A percentile compares a stretch with the other conserved stretches of the same genome.
Conservation (phyloP, 2,329 filamentous ascomycete species). For the Fusarium sp. region DNA sequence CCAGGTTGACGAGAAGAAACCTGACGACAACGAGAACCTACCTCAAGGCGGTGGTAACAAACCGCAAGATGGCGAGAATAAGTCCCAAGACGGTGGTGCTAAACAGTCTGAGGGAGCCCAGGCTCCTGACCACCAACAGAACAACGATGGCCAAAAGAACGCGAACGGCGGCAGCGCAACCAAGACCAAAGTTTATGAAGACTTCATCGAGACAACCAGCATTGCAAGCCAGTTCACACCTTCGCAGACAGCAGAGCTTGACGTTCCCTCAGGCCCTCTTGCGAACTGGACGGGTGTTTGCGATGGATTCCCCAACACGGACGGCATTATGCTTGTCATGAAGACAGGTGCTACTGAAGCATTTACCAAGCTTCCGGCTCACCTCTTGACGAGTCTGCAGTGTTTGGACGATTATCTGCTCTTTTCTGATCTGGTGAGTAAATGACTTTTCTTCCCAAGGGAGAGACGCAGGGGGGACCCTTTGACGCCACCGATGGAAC, state of each 20-base stretch:
- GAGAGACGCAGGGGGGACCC: background rate
- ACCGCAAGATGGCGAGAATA: slow-evolving; percentile 6
- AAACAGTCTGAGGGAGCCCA: slow-evolving; percentile 1
- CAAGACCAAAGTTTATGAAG: slow-evolving; percentile 3
- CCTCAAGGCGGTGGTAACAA: slow-evolving; percentile 17
- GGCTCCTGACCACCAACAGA: slow-evolving; percentile 13
- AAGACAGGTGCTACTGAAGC: slow-evolving; percentile 73
- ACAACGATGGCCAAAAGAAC: slow-evolving; percentile 18
- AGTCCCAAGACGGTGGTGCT: slow-evolving; percentile 38
- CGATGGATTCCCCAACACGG: slow-evolving; percentile 59
- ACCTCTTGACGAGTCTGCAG: slow-evolving; percentile 67
- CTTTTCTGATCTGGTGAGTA: slow-evolving; percentile 68
- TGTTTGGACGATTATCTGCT: slow-evolving; percentile 70
- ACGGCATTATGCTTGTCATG: slow-evolving; percentile 66
- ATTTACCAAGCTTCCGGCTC: slow-evolving; percentile 68
- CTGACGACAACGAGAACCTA: background rate
- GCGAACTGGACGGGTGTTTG: slow-evolving; percentile 50
- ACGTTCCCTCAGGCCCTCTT: slow-evolving; percentile 31
- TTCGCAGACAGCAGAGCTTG: slow-evolving; percentile 22
- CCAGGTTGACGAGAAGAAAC: slow-evolving; percentile 3
- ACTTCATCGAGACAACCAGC: slow-evolving; percentile 8
- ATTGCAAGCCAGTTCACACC: slow-evolving; percentile 11
- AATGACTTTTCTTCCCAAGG: background rate
- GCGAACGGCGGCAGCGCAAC: slow-evolving; percentile 5
- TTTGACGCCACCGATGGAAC: slow-evolving; percentile 5